Evolutionary conservation across 2,329 filamentous ascomycete species (phyloP).

Genomic region (Fusarium praegraminearum): DNA sequence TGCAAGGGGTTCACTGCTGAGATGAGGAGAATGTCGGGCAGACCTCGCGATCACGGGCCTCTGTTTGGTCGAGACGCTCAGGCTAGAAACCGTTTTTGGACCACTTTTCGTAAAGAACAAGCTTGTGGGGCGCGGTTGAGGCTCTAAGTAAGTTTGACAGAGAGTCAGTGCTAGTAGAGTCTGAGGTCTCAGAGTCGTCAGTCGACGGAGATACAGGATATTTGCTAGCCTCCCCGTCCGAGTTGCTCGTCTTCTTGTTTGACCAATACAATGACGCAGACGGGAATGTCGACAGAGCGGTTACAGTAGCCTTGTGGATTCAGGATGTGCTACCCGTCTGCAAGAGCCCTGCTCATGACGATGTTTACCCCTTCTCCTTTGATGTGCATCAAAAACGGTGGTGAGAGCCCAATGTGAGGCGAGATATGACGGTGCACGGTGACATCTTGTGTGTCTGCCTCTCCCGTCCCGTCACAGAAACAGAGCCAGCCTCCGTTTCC

Average conservation of each 20-base stretch:
- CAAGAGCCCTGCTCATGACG: conserved; percentile 30
- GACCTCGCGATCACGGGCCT: conserved; percentile 29
- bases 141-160: conserved; percentile 26
- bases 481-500: conserved; percentile 8
- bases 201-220: background rate
- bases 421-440: conserved; percentile 37
- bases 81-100: conserved; percentile 10
- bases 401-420: conserved; percentile 24
- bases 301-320: conserved; percentile 34
- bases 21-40: conserved; percentile 21
- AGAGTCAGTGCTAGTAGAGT: background rate
- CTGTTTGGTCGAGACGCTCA: conserved; percentile 28
- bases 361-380: conserved; percentile 1
- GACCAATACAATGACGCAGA: conserved; percentile 41
- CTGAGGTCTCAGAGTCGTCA: background rate
- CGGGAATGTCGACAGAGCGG: conserved; percentile 25
- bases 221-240: conserved; percentile 12
- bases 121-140: conserved; percentile 26
- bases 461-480: conserved; percentile 2
- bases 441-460: conserved; percentile 14
- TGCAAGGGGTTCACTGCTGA: conserved; percentile 20
- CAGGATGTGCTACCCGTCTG: conserved; percentile 12
- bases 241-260: background rate
- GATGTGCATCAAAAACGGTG: conserved; percentile 18
- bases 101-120: background rate